Evolutionary conservation across 495 filamentous ascomycete genomes (phyloP).

Genomic region (Hypoxylon fragiforme): DNA sequence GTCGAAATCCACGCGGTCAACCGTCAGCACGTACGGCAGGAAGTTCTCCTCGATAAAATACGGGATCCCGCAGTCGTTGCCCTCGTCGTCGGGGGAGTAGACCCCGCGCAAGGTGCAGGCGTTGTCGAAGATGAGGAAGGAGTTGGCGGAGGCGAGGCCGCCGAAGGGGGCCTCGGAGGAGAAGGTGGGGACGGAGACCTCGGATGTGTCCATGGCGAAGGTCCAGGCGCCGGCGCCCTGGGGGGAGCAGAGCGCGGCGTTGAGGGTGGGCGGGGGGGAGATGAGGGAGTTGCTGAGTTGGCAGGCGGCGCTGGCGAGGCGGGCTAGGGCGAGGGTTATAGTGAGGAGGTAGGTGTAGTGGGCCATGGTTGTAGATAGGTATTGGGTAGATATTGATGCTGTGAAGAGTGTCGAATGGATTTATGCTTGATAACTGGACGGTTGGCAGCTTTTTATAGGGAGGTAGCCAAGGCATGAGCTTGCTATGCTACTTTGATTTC

Average conservation of each 20-base stretch:
- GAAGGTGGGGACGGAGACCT: conserved; percentile 8
- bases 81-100: background rate
- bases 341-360: background rate
- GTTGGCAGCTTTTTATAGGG: too few relatives aligned
- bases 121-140: conserved; percentile 10
- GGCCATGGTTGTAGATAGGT: too few relatives aligned
- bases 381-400: too few relatives aligned
- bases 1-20: background rate
- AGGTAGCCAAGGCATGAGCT: too few relatives aligned
- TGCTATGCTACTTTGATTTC: too few relatives aligned
- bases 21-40: background rate
- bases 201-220: conserved; percentile 1
- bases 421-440: too few relatives aligned
- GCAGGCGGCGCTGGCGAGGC: background rate
- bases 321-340: background rate
- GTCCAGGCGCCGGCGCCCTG: conserved; percentile 8
- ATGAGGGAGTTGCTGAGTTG: conserved; percentile 2
- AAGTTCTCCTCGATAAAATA: conserved; percentile 6
- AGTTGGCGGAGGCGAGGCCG: conserved; percentile 1
- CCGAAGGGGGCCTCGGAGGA: background rate
- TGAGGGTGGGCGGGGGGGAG: background rate
- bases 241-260: background rate
- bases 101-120: background rate
- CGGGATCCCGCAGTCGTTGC: conserved; percentile 1
- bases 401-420: too few relatives aligned